Conservation (phyloP, 2,329 filamentous ascomycete genomes). For the Penicillium rolfsii region DNA sequence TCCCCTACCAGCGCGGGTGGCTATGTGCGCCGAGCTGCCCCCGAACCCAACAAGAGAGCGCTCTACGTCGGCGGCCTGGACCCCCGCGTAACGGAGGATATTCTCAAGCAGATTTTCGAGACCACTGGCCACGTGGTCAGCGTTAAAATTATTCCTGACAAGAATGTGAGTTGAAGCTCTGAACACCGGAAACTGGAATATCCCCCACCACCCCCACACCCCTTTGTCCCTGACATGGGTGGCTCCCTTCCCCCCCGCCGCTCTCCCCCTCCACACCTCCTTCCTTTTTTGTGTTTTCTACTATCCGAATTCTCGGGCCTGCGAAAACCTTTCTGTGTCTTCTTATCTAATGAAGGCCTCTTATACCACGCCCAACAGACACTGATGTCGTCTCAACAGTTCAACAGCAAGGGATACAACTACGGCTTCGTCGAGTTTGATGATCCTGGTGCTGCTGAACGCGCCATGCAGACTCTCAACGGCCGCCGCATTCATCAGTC, state of each 20-base stretch:
- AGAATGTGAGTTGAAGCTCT: slow-evolving; percentile 74
- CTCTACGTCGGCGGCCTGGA: slow-evolving; percentile 95
- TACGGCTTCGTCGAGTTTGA: slow-evolving; percentile 99
- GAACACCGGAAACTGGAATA: neutral
- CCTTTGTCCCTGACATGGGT: neutral
- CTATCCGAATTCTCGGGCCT: slow-evolving; percentile 1
- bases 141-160: slow-evolving; percentile 99
- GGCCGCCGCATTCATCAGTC: slow-evolving; percentile 93
- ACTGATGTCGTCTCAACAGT: slow-evolving; percentile 31
- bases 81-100: slow-evolving; percentile 92
- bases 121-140: slow-evolving; percentile 97
- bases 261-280: neutral
- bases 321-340: neutral
- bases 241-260: too few relatives aligned
- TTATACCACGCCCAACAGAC: neutral
- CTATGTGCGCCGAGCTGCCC: slow-evolving; percentile 85
- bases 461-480: slow-evolving; percentile 96
- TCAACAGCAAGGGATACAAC: slow-evolving; percentile 92
- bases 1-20: slow-evolving; percentile 82
- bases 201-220: too few relatives aligned
- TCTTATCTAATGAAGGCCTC: slow-evolving; percentile 7
- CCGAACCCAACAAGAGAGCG: slow-evolving; percentile 97
- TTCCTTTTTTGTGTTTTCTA: slow-evolving; percentile 1
- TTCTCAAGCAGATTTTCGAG: slow-evolving; percentile 96
- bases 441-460: slow-evolving; percentile 92